Conservation (phyloP, 257 asterid species). For the Nicotiana benthamiana region DNA sequence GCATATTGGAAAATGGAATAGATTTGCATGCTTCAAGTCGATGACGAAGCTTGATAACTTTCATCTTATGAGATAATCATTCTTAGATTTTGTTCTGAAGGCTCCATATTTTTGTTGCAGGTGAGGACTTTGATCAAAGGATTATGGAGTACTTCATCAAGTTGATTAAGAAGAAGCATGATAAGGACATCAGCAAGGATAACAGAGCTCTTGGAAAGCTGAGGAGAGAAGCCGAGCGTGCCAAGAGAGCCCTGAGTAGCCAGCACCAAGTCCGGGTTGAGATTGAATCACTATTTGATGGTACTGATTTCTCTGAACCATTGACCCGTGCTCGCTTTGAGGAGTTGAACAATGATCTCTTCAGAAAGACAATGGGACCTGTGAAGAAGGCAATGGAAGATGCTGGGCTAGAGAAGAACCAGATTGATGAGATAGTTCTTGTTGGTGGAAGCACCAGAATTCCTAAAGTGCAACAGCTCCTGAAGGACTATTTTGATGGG, state of each 20-base stretch:
- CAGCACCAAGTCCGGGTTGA: slow-evolving; percentile 98
- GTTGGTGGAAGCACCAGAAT: slow-evolving; percentile 99
- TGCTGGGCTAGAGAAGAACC: slow-evolving; percentile 72
- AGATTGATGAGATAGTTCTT: slow-evolving; percentile 87
- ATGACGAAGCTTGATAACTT: background rate
- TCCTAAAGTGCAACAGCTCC: slow-evolving; percentile 87
- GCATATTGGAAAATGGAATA: background rate
- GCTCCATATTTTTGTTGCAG: slow-evolving; percentile 26
- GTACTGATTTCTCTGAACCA: slow-evolving; percentile 90
- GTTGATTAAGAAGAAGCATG: slow-evolving; percentile 92
- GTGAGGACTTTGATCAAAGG: slow-evolving; percentile 97
- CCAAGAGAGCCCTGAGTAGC: slow-evolving; percentile 93
- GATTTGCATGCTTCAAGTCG: background rate
- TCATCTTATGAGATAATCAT: background rate
- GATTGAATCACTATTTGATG: slow-evolving; percentile 90
- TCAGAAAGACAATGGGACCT: slow-evolving; percentile 96
- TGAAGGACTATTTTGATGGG: slow-evolving; percentile 81
- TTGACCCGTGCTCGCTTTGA: slow-evolving; percentile 94
- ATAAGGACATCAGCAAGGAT: slow-evolving; percentile 94
- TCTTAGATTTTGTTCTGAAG: background rate
- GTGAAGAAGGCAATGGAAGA: slow-evolving; percentile 99
- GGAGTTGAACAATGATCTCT: slow-evolving; percentile 87
- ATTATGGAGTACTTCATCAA: slow-evolving; percentile 94
- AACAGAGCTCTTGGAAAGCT: slow-evolving; percentile 93
- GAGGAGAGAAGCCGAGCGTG: slow-evolving; percentile 89